Evolutionary conservation across 306 rosid genomes (phyloP).

Genomic region (Clitoria ternatea): DNA sequence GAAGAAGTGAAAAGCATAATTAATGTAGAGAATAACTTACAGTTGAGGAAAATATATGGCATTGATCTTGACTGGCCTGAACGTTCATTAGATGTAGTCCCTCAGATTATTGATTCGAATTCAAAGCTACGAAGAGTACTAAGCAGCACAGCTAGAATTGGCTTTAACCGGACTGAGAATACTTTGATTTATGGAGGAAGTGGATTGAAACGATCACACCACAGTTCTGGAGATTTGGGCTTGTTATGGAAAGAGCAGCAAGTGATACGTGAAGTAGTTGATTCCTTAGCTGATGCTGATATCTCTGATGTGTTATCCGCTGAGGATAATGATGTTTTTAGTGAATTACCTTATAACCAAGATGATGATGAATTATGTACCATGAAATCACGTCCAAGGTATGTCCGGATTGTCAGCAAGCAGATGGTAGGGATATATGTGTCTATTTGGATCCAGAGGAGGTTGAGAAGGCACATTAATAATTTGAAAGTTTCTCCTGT

Average conservation of each 20-base stretch:
- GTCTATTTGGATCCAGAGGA: slow-evolving; percentile 89
- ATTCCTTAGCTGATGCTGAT: slow-evolving; percentile 48
- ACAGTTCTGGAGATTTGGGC: slow-evolving; percentile 62
- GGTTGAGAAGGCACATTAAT: slow-evolving; percentile 81
- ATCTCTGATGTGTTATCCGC: slow-evolving; percentile 37
- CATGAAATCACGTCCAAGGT: slow-evolving; percentile 39
- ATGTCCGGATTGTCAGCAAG: slow-evolving; percentile 87
- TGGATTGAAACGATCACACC: slow-evolving; percentile 54
- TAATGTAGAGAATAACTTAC: slow-evolving; percentile 39
- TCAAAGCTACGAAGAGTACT: slow-evolving; percentile 70
- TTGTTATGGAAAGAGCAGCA: slow-evolving; percentile 42
- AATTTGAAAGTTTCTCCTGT: slow-evolving; percentile 85
- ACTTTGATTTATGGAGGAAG: slow-evolving; percentile 29
- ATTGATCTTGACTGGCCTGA: slow-evolving; percentile 94
- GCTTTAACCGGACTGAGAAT: slow-evolving; percentile 46
- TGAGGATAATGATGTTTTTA: slow-evolving; percentile 52
- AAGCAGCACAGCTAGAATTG: slow-evolving; percentile 81
- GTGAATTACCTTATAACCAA: slow-evolving; percentile 37
- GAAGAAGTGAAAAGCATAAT: slow-evolving; percentile 42
- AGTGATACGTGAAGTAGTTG: slow-evolving; percentile 45
- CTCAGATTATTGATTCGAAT: slow-evolving; percentile 57
- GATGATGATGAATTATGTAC: slow-evolving; percentile 12
- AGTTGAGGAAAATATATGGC: slow-evolving; percentile 58
- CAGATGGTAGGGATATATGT: slow-evolving; percentile 98
- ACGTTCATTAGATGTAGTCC: slow-evolving; percentile 66